Conservation (phyloP, 1,284 basidiomycete species). For the Austroboletus olivaceoglutinosus region DNA sequence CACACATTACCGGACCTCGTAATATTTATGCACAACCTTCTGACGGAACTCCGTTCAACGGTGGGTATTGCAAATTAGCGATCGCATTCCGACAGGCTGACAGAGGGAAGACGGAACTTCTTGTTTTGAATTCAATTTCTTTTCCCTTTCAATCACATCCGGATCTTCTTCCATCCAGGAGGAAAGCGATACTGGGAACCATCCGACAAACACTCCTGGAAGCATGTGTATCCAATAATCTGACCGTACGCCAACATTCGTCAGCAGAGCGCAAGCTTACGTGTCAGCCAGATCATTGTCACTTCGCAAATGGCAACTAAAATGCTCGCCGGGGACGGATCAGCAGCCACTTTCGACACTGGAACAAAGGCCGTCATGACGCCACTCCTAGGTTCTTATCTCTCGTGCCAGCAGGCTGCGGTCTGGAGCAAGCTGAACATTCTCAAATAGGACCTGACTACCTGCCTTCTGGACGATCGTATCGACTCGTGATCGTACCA, state of each 20-base stretch:
- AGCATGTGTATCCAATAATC: conserved; percentile 44
- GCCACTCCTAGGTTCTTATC: conserved; percentile 54
- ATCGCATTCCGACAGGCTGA: conserved; percentile 12
- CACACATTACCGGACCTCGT: conserved; percentile 56
- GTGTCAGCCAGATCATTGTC: conserved; percentile 48
- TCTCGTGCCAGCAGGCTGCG: conserved; percentile 4
- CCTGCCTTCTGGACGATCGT: conserved; percentile 36
- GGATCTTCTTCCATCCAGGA: conserved; percentile 38
- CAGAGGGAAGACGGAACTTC: conserved; percentile 44
- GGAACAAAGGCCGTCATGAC: conserved; percentile 60
- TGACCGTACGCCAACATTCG: conserved; percentile 45
- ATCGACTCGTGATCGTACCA: conserved; percentile 31
- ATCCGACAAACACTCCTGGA: conserved; percentile 54
- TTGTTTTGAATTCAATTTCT: conserved; percentile 65
- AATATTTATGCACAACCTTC: conserved; percentile 56
- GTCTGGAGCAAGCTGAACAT: conserved; percentile 8
- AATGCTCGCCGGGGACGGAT: conserved; percentile 59
- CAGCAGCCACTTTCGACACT: conserved; percentile 59
- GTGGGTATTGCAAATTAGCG: conserved; percentile 37
- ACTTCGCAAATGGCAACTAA: conserved; percentile 71
- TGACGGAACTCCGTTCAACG: conserved; percentile 43
- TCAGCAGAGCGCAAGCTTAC: conserved; percentile 2
- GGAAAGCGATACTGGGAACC: conserved; percentile 45
- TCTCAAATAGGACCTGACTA: conserved; percentile 31
- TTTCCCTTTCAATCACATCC: conserved; percentile 58